These are phyloP conservation scores for Boletus sensibilis DNA, from an alignment of 768 basidiomycete species.

Conservation along the genomic window DNA sequence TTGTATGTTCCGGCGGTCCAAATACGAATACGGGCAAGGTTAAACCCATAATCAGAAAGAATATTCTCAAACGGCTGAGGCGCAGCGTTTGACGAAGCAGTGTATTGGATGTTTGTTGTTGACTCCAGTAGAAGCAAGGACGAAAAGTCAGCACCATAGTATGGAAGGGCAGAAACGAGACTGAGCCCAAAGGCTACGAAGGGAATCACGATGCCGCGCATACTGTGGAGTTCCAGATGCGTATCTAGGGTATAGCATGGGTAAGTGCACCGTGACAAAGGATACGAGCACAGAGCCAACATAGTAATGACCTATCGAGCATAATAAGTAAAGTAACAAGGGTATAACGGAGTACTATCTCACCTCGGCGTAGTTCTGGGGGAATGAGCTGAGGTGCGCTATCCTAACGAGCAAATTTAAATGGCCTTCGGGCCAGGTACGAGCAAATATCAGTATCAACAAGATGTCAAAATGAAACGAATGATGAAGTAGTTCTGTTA, in stretches of 20 bases:
- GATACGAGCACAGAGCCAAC: too few relatives aligned
- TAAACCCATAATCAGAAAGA: slow-evolving; percentile 6
- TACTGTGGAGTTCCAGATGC: neutral
- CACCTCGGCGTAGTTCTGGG: neutral
- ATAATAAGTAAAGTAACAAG: neutral
- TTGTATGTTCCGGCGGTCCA: slow-evolving; percentile 13
- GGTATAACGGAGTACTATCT: neutral
- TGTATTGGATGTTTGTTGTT: neutral
- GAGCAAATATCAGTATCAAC: neutral
- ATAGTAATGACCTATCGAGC: neutral
- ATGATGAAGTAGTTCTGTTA: neutral
- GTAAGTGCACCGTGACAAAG: too few relatives aligned
- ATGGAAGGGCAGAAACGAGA: slow-evolving; percentile 7
- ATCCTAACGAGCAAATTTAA: neutral
- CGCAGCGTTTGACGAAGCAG: neutral
- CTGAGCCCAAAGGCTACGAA: neutral
- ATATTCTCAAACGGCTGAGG: slow-evolving; percentile 10
- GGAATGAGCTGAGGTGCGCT: neutral
- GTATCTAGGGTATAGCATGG: neutral
- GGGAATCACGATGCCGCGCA: neutral
- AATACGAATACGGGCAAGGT: slow-evolving; percentile 18
- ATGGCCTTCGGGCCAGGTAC: neutral
- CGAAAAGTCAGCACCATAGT: slow-evolving; percentile 17
- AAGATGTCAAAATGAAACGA: neutral
- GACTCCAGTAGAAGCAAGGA: slow-evolving; percentile 16